phyloP scores from a whole-genome alignment of 768 basidiomycete genomes.

The Trametopsis cervina region DNA sequence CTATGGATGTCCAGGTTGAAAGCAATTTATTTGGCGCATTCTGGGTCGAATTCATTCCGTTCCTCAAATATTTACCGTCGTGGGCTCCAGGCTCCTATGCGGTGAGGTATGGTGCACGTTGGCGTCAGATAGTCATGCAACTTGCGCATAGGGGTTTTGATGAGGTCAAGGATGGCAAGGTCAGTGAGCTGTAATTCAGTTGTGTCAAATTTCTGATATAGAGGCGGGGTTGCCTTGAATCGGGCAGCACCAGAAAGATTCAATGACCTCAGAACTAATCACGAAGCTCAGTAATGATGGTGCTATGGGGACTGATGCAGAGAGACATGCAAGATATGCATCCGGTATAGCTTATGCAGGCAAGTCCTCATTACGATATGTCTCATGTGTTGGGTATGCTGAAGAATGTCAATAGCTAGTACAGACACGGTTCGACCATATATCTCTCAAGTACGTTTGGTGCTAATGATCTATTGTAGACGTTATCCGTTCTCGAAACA shows the following conservation, averaged over 20 bases:
- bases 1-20: neutral
- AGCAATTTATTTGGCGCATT: neutral
- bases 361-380: neutral
- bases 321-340: neutral
- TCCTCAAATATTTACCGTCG: slow-evolving; percentile 4
- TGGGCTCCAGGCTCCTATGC: neutral
- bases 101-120: no score
- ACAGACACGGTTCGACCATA: slow-evolving; percentile 13
- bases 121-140: no score
- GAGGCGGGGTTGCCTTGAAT: neutral
- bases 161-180: no score
- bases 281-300: neutral
- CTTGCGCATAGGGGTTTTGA: no score
- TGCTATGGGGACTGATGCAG: neutral
- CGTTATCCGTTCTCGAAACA: slow-evolving; percentile 1
- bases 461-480: neutral
- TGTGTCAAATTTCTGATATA: no score
- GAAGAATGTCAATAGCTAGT: slow-evolving; percentile 6
- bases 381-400: neutral
- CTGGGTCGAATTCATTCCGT: neutral
- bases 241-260: neutral
- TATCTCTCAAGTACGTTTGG: neutral
- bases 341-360: neutral
- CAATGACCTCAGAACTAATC: neutral
- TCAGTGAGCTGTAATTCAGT: neutral